phyloP scores from a whole-genome alignment of 371 early-diverging fungal genomes.

The Chytridium lagenaria region DNA sequence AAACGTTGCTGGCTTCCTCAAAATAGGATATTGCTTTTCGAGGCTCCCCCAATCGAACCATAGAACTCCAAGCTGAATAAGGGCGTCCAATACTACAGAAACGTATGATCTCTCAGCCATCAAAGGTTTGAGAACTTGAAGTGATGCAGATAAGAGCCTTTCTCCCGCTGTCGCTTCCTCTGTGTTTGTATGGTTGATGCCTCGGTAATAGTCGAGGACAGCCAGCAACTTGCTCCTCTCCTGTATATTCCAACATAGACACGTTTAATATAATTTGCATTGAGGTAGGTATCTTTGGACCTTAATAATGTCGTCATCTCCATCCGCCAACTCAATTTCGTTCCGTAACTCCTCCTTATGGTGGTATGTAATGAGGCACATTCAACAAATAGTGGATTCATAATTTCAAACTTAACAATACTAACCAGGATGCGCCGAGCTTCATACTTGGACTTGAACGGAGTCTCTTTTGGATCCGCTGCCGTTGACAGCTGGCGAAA shows the following conservation, averaged over 20 bases:
- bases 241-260: not conserved
- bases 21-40: not conserved
- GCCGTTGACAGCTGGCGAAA: not conserved
- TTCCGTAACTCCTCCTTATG: too few relatives aligned
- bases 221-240: not conserved
- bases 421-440: not conserved
- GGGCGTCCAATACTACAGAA: not conserved
- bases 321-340: too few relatives aligned
- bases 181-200: not conserved
- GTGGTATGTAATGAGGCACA: too few relatives aligned
- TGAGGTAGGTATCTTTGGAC: too few relatives aligned
- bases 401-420: too few relatives aligned
- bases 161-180: slow-evolving; percentile 10
- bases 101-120: not conserved
- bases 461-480: not conserved
- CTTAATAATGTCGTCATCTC: too few relatives aligned
- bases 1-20: not conserved
- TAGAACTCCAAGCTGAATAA: not conserved
- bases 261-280: not conserved
- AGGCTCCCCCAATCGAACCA: slow-evolving; percentile 3
- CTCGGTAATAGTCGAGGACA: slow-evolving; percentile 1
- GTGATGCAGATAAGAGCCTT: not conserved
- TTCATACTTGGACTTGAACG: not conserved
- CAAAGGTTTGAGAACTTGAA: not conserved
- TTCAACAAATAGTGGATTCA: too few relatives aligned